Conservation (phyloP, 1,284 basidiomycete species). For the Leccinum solheimii region DNA sequence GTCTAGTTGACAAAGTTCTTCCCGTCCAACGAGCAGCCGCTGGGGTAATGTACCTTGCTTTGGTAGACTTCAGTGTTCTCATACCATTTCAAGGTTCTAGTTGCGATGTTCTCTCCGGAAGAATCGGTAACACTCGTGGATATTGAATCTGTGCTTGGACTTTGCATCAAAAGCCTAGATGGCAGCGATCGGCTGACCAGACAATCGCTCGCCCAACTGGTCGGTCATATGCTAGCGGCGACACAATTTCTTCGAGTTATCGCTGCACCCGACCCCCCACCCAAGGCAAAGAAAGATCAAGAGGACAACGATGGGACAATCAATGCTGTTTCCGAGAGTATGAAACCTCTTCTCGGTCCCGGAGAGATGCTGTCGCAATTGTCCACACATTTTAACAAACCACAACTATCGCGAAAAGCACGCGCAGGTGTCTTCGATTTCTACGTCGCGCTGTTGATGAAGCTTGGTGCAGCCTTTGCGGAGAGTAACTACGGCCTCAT, state of each 20-base stretch:
- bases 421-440: slow-evolving; percentile 89
- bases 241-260: slow-evolving; percentile 77
- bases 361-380: slow-evolving; percentile 83
- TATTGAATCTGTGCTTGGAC: slow-evolving; percentile 70
- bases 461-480: slow-evolving; percentile 77
- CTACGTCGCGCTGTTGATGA: slow-evolving; percentile 77
- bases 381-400: slow-evolving; percentile 79
- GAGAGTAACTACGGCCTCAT: slow-evolving; percentile 84
- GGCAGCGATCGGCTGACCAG: slow-evolving; percentile 83
- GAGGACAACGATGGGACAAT: slow-evolving; percentile 54
- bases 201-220: slow-evolving; percentile 73
- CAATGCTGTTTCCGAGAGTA: slow-evolving; percentile 53
- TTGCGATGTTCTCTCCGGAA: slow-evolving; percentile 60
- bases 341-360: slow-evolving; percentile 74
- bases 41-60: slow-evolving; percentile 49
- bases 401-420: slow-evolving; percentile 64
- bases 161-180: slow-evolving; percentile 80
- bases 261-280: slow-evolving; percentile 47
- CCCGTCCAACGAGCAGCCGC: slow-evolving; percentile 86
- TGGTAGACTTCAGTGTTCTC: slow-evolving; percentile 7
- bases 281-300: slow-evolving; percentile 68
- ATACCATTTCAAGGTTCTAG: slow-evolving; percentile 52
- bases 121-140: slow-evolving; percentile 65
- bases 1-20: slow-evolving; percentile 81
- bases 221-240: slow-evolving; percentile 81